phyloP scores from a whole-genome alignment of 176 grass and related monocot species.

The Bonia amplexicaulis region DNA sequence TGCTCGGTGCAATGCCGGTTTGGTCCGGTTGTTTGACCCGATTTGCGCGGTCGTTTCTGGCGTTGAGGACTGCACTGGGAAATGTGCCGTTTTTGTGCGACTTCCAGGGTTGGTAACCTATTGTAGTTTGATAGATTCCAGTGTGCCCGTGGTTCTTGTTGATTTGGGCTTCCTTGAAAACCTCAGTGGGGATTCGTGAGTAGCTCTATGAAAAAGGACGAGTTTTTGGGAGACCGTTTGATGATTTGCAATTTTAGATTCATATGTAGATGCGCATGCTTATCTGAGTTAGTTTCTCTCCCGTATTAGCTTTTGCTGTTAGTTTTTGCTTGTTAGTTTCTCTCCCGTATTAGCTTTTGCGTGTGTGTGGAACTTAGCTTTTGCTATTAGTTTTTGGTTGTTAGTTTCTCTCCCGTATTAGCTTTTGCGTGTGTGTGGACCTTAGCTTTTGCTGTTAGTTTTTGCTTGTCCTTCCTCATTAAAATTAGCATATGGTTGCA shows the following conservation, averaged over 20 bases:
- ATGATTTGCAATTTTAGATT: background rate
- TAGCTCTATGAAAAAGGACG: background rate
- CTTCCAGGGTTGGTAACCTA: background rate
- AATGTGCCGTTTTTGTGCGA: background rate
- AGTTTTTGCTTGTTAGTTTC: background rate
- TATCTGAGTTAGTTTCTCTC: background rate
- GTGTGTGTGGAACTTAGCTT: background rate
- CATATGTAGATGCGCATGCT: background rate
- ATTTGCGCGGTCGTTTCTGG: background rate
- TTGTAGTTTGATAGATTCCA: background rate
- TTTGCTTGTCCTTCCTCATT: background rate
- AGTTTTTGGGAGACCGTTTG: background rate
- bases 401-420: background rate
- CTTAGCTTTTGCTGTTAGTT: background rate
- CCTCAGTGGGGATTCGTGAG: background rate
- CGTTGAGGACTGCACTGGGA: background rate
- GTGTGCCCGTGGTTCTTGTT: background rate
- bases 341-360: background rate
- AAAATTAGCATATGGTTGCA: background rate
- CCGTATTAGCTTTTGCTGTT: background rate
- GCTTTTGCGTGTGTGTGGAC: background rate
- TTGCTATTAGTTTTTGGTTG: background rate
- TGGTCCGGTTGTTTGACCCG: background rate
- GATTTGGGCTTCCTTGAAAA: background rate
- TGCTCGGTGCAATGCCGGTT: constrained; percentile 20